Conservation (phyloP, 768 basidiomycete species). For the Pleurotus cornucopiae region DNA sequence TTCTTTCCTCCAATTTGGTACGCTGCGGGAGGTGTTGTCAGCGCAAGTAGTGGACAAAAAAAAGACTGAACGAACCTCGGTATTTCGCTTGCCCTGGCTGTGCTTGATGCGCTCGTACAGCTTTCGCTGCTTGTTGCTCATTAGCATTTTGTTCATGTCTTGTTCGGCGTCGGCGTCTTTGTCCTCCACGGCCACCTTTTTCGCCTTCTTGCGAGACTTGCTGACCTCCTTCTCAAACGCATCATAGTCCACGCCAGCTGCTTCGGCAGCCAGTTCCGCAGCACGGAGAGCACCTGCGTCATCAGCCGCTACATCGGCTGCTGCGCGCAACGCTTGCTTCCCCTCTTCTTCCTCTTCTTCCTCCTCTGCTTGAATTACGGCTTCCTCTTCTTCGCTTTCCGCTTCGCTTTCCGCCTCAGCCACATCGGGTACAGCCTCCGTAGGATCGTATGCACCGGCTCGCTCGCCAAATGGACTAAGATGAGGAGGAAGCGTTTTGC, state of each 20-base stretch:
- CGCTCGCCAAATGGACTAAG: constrained; percentile 90
- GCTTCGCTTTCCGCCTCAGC: constrained; percentile 27
- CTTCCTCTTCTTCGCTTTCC: constrained; percentile 29
- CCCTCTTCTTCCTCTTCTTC: constrained; percentile 19
- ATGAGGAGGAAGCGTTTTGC: constrained; percentile 86
- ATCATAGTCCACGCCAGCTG: constrained; percentile 74
- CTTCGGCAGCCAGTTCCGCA: constrained; percentile 92
- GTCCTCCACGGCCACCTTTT: constrained; percentile 23
- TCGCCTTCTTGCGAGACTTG: constrained; percentile 45
- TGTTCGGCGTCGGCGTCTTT: constrained; percentile 48
- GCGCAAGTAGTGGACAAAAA: background rate
- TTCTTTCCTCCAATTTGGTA: constrained; percentile 55
- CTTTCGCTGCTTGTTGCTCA: constrained; percentile 93
- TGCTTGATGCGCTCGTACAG: constrained; percentile 93
- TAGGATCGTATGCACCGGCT: constrained; percentile 73
- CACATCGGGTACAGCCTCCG: constrained; percentile 23
- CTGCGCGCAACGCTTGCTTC: constrained; percentile 26
- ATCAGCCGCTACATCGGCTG: constrained; percentile 29
- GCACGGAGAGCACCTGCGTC: constrained; percentile 73
- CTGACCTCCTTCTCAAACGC: constrained; percentile 74
- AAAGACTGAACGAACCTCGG: constrained; percentile 58
- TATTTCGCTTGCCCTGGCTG: constrained; percentile 68
- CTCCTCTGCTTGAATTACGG: constrained; percentile 23
- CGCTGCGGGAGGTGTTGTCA: constrained; percentile 37
- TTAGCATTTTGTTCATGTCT: constrained; percentile 97